phyloP scores from a whole-genome alignment of 441 rosid genomes.

The Brassica hybrid region DNA sequence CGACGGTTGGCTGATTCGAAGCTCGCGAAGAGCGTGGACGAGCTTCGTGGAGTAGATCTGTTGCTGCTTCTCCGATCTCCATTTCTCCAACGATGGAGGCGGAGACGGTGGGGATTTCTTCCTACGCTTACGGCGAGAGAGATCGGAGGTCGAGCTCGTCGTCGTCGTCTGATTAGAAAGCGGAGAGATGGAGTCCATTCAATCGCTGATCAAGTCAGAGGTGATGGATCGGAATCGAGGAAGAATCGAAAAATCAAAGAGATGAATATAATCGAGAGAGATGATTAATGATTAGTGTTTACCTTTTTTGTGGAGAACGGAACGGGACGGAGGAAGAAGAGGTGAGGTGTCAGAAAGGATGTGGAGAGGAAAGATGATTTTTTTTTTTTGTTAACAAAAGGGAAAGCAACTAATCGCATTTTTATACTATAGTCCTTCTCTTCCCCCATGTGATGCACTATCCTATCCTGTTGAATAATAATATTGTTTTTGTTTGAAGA shows the following conservation, averaged over 20 bases:
- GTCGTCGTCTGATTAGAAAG: slow-evolving; percentile 40
- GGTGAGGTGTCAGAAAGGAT: slow-evolving; percentile 43
- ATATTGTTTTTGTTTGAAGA: neutral
- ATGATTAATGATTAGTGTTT: slow-evolving; percentile 1
- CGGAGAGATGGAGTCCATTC: slow-evolving; percentile 47
- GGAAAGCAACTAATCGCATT: slow-evolving; percentile 36
- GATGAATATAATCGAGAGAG: slow-evolving; percentile 8
- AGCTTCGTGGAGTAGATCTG: slow-evolving; percentile 84
- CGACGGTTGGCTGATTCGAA: slow-evolving; percentile 51
- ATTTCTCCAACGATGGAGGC: slow-evolving; percentile 48
- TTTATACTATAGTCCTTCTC: slow-evolving; percentile 22
- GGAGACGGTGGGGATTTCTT: slow-evolving; percentile 49
- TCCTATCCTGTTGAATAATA: slow-evolving; percentile 14
- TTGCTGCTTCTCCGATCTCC: slow-evolving; percentile 85
- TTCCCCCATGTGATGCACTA: slow-evolving; percentile 32
- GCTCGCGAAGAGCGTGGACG: slow-evolving; percentile 66
- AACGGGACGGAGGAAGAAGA: slow-evolving; percentile 37
- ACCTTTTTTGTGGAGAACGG: slow-evolving; percentile 37
- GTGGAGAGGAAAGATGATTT: slow-evolving; percentile 19
- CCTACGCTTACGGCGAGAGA: slow-evolving; percentile 65
- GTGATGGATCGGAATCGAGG: neutral
- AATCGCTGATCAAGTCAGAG: neutral
- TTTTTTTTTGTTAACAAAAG: neutral
- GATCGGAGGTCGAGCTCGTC: slow-evolving; percentile 52
- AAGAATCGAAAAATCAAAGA: slow-evolving; percentile 7